Evolutionary conservation across 2,329 filamentous ascomycete genomes (phyloP).

Genomic region (Fusarium sp.): DNA sequence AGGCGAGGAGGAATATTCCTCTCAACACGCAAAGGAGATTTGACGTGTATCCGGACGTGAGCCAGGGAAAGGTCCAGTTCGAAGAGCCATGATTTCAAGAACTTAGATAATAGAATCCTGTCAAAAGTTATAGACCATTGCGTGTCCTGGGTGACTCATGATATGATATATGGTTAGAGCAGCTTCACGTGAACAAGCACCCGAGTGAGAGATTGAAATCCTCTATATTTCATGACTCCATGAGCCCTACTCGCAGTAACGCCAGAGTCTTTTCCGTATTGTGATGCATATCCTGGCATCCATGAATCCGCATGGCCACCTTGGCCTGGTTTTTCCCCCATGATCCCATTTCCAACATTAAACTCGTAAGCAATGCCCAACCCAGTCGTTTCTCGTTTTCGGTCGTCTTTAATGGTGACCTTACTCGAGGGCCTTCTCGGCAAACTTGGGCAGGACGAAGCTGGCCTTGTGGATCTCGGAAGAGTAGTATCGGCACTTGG

Average conservation of each 20-base stretch:
- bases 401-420: neutral
- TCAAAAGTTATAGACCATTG: neutral
- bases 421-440: conserved; percentile 75
- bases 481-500: conserved; percentile 97
- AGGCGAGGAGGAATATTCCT: conserved; percentile 83
- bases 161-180: neutral
- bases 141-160: neutral
- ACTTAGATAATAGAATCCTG: neutral
- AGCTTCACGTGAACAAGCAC: neutral
- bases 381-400: conserved; percentile 10
- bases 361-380: conserved; percentile 37
- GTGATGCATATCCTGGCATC: conserved; percentile 18
- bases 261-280: conserved; percentile 25
- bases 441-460: conserved; percentile 94
- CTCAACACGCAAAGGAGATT: conserved; percentile 85
- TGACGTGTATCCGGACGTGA: conserved; percentile 94
- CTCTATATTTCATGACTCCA: conserved; percentile 36
- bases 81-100: conserved; percentile 42
- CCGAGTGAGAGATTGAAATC: conserved; percentile 12
- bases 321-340: conserved; percentile 23
- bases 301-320: conserved; percentile 35
- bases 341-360: conserved; percentile 31
- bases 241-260: conserved; percentile 31
- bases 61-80: conserved; percentile 60
- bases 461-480: conserved; percentile 93